Conservation (phyloP, 176 grass and related monocot species). For the Rhynchospora pubera region DNA sequence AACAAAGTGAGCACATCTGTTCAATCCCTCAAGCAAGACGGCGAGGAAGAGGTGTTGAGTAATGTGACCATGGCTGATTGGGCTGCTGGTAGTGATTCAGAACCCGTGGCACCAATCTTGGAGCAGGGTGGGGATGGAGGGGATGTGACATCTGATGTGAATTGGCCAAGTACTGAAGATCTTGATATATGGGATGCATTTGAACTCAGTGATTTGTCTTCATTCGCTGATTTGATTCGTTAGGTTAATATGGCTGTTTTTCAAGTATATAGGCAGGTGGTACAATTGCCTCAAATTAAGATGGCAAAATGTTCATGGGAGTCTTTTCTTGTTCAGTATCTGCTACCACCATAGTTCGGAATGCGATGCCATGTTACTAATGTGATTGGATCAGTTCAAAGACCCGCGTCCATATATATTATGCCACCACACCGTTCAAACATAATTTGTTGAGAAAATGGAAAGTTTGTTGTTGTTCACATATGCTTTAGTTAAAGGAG, state of each 20-base stretch:
- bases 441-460: not conserved
- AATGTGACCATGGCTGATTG: constrained; percentile 42
- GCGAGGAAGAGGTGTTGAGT: constrained; percentile 44
- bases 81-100: not conserved
- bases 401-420: not conserved
- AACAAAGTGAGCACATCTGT: not conserved
- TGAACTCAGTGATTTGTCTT: constrained; percentile 9
- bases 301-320: not conserved
- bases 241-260: not conserved
- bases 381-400: not conserved
- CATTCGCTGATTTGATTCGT: not conserved
- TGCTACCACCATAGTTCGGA: not conserved
- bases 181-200: not conserved
- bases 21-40: constrained; percentile 26
- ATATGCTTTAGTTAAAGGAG: not conserved
- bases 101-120: not conserved
- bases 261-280: not conserved
- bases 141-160: constrained; percentile 49
- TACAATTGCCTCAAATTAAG: not conserved
- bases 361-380: not conserved
- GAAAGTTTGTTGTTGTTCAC: not conserved
- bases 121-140: constrained; percentile 34
- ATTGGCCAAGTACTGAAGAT: not conserved
- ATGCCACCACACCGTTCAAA: not conserved
- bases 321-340: not conserved